Evolutionary conservation across 345 rosid genomes (phyloP), one percentile per base, ranked within the genome.

Genomic region (Salix koriyanagi): DNA sequence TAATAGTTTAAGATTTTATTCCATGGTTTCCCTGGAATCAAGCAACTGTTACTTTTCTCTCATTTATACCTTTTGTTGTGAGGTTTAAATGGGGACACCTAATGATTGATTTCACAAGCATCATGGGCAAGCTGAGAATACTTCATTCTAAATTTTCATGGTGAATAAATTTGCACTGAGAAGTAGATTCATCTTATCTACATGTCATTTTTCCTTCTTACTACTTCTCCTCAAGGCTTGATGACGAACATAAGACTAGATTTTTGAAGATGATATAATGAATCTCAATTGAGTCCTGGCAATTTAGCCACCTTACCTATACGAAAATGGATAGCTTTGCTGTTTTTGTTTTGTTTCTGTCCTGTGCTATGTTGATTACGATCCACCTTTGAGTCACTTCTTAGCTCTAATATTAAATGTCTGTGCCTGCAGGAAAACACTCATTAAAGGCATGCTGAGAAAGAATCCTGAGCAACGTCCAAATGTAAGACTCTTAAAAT

Each of bases 391-490:
- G 25, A 18, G 15, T 56, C 28, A 42, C 39, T 37, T 52, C 26
- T 18, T 56, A 65, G n/a, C 23, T 37, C 11, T 79, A 76, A 66
- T 74, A 23, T 69, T 48, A 78, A 67, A 78, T 54, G 15, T 81
- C 60, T 77, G 78, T 79, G 26, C 44, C 21, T 61, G 71, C 94
- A 96, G 99, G 85, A 96, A 96, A 86, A 77, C 88, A 48, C 84
- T 96, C 67, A 96, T 96, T 83, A 96, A 93, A 79, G 91, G 97
- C 75, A 96, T 96, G 99, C 85, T 96, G 82, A 88, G 99, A 81
- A 96, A 96, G 89, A 93, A 87, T 77, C 99, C 99, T 0, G 98
- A 93, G 86, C 97, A 91, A 83, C 94, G 99, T 70, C 99, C 99
- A 73, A 93, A 82, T 82, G 98, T 96, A 87, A 87, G 91, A 21